Conservation (phyloP, 306 rosid genomes). For the Cercis canadensis region DNA sequence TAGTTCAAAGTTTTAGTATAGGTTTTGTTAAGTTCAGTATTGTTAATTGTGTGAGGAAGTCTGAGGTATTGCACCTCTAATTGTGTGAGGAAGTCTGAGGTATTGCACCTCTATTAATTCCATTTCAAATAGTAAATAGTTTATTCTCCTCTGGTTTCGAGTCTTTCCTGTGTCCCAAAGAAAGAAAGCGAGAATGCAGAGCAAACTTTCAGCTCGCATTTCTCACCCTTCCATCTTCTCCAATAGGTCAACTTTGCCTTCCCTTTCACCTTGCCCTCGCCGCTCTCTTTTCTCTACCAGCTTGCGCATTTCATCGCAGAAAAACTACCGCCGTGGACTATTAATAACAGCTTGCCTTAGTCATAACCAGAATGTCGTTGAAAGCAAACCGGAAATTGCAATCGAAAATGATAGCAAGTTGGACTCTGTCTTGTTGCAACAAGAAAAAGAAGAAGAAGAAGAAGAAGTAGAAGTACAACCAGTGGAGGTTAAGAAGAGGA, state of each 20-base stretch:
- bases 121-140: too few relatives aligned
- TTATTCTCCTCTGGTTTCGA: too few relatives aligned
- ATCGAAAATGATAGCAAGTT: not conserved
- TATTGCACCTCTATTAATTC: too few relatives aligned
- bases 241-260: not conserved
- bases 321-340: not conserved
- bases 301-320: not conserved
- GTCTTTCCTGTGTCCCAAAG: too few relatives aligned
- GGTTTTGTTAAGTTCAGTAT: too few relatives aligned
- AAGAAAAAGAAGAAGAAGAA: not conserved
- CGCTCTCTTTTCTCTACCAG: not conserved
- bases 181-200: too few relatives aligned
- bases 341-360: slow-evolving; percentile 3
- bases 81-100: too few relatives aligned
- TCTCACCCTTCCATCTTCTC: too few relatives aligned
- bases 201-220: too few relatives aligned
- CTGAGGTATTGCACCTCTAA: too few relatives aligned
- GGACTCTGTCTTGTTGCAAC: not conserved
- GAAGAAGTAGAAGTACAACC: not conserved
- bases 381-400: not conserved
- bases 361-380: not conserved
- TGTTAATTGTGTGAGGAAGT: too few relatives aligned
- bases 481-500: not conserved
- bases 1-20: too few relatives aligned
- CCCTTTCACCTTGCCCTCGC: not conserved